Base-by-base conservation (phyloP, 129 eudicot species). In the Ambrosia trifida region DNA sequence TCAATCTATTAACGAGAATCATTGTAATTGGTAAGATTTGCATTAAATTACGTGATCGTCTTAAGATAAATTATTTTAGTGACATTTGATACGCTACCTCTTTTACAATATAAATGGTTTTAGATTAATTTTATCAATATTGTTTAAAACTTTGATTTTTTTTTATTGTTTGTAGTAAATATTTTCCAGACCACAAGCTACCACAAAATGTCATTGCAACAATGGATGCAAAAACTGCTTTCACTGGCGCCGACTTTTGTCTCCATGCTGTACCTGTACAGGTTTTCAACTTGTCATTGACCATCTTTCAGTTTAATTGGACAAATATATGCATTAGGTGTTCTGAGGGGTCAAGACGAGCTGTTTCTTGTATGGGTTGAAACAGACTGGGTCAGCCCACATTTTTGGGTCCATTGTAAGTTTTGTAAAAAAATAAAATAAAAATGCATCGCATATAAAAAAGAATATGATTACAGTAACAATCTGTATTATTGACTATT, bases 251-350 rank as follows among this genome's bases (percentile, higher is more conserved):
- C 3, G 90, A 93, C 77, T 93, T 89, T 81, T 93, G 98, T 85
- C 95, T 93, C 65, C 98, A 93, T 80, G 98, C 98, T 82, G 98
- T 93, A 57, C 98, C 98, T 36, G 98, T 93, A 67, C 98, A 92
- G 96, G 98, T 91, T 61, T 51, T 49, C 30, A 72, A 45, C 49
- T 79, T 30, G 11, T 77, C 74, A 64, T 30, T 12, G 9, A 65
- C 17, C 57, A 38, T 66, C 73, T 66, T 53, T 66, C 57, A 40
- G 47, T 41, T 74, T 14, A 32, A 46, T 10, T 31, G 47, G 58
- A 58, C 20, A 59, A 17, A 44, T 13, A 31, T 16, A 24, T 30
- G 16, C 36, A 57, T 57, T 33, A 57, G 63, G 32, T 3, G 19
- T 53, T 30, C 12, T 53, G 10, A 19, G 0, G 60, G 60, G 28